Conservation (phyloP, 2,329 filamentous ascomycete genomes). For the Aureobasidium sp. region DNA sequence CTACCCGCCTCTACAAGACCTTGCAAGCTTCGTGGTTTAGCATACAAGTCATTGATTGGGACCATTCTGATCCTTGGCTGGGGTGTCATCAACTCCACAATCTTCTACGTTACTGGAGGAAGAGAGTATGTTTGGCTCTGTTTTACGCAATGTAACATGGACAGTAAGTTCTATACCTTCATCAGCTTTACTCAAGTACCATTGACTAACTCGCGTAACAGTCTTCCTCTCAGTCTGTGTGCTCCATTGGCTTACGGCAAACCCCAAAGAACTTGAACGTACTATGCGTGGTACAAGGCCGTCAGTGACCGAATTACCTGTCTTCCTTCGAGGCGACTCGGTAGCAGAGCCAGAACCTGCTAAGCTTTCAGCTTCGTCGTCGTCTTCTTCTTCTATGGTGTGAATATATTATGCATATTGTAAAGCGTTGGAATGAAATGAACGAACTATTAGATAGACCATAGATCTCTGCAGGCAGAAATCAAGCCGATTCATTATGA, state of each 20-base stretch:
- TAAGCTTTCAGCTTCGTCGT: neutral
- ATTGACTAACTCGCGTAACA: neutral
- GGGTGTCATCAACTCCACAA: slow-evolving; percentile 32
- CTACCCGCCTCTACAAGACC: slow-evolving; percentile 5
- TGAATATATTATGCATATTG: neutral
- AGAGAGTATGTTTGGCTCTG: slow-evolving; percentile 37
- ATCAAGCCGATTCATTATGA: too few species aligned
- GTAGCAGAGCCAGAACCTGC: neutral
- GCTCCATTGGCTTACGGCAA: slow-evolving; percentile 10
- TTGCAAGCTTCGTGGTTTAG: slow-evolving; percentile 29
- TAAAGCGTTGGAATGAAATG: too few species aligned
- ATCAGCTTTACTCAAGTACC: neutral
- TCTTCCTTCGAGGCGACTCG: neutral
- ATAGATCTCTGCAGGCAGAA: too few species aligned
- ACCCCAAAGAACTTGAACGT: slow-evolving; percentile 2
- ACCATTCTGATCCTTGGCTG: slow-evolving; percentile 33
- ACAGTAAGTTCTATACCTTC: slow-evolving; percentile 27
- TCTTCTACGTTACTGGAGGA: slow-evolving; percentile 28
- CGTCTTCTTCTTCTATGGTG: neutral
- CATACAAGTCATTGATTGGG: slow-evolving; percentile 35
- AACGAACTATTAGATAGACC: neutral
- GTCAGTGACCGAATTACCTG: slow-evolving; percentile 3
- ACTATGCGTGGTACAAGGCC: neutral
- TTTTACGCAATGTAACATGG: slow-evolving; percentile 34
- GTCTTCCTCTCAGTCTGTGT: slow-evolving; percentile 14